Base-by-base conservation (phyloP, 768 basidiomycete species). In the Agrocybe chaxingu region DNA sequence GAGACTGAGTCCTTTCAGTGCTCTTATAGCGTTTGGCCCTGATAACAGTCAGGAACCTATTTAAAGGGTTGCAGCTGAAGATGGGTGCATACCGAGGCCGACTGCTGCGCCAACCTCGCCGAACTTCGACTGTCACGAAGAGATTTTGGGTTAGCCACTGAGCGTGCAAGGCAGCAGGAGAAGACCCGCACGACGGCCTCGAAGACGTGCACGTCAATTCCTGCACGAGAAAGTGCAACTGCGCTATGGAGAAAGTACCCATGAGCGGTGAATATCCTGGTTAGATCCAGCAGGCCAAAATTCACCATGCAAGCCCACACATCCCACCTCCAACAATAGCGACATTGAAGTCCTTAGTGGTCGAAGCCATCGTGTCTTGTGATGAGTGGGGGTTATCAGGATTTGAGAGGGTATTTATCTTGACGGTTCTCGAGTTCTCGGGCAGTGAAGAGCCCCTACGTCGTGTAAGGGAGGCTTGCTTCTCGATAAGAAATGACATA, bases 271-370 rank as follows among this genome's bases (percentile, higher is more conserved):
- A 19, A 11, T 4, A 38, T 31, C 10, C 34, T n/a, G 4, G 46
- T 18, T n/a, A 16, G 8, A 51, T 33, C 37, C 11, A 4, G 16
- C 30, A 8, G 34, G 48, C 53, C 7, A 7, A 5, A 3, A 38
- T 13, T 30, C 46, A 68, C 67, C 72, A 74, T 1, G 72, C 67
- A 7, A 82, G 58, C 5, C 79, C 78, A 45, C 72, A 74, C 59
- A 81, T 73, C 7, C 81, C 80, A n/a, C 79, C 79, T 16, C 81
- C 80, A 8, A 82, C 66, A 31, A 82, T 72, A 0, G 78, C 78
- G 33, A 81, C 68, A 19, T 64, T 66, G 53, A 80, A 73, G 56
- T 72, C 70, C 52, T 74, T 75, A 47, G 52, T 3, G 13, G 12
- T 16, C 16, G 16, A 16, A 16, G 16, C 1, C 16, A 16, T 16